A percentile compares a stretch with the other conserved stretches of the same genome.
Evolutionary conservation across 768 basidiomycete genomes (phyloP).

Genomic region (Kwoniella dendrophila): DNA sequence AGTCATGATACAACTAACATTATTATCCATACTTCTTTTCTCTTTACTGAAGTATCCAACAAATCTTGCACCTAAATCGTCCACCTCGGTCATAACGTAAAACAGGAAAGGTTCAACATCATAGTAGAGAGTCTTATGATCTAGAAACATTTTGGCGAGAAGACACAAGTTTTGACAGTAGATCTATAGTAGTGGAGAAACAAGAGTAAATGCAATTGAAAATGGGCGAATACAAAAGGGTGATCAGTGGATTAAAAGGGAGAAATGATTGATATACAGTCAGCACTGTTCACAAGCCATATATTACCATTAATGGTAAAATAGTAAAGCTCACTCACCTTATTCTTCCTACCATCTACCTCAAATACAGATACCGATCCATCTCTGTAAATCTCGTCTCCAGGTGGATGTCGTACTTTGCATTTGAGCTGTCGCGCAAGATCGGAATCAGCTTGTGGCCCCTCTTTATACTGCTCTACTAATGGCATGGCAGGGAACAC

Average conservation of each 20-base stretch:
- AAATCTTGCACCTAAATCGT: constrained; percentile 87
- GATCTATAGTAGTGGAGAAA: constrained; percentile 62
- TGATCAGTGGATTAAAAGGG: too few relatives aligned
- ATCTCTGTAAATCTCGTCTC: constrained; percentile 97
- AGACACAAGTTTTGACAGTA: constrained; percentile 98
- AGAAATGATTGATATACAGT: too few relatives aligned
- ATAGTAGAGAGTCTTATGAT: constrained; percentile 98
- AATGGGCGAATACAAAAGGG: not conserved
- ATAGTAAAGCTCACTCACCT: constrained; percentile 67
- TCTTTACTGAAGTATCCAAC: constrained; percentile 99
- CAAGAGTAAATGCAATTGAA: not conserved
- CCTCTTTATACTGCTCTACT: too few relatives aligned
- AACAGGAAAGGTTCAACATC: constrained; percentile 99
- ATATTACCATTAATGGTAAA: too few relatives aligned
- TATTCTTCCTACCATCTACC: constrained; percentile 97
- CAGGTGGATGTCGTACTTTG: constrained; percentile 90
- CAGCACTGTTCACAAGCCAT: too few relatives aligned
- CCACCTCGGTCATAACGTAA: constrained; percentile 92
- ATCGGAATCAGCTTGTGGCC: too few relatives aligned
- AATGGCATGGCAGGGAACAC: too few relatives aligned
- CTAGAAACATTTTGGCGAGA: constrained; percentile 97
- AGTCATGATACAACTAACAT: constrained; percentile 99
- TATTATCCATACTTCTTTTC: constrained; percentile 93
- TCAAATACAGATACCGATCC: constrained; percentile 87
- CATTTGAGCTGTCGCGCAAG: constrained; percentile 96